A percentile compares a stretch with the other conserved stretches of the same genome.
These are phyloP conservation scores for Ambrosia artemisiifolia DNA, from an alignment of 129 eudicot species.

Conservation along the genomic window DNA sequence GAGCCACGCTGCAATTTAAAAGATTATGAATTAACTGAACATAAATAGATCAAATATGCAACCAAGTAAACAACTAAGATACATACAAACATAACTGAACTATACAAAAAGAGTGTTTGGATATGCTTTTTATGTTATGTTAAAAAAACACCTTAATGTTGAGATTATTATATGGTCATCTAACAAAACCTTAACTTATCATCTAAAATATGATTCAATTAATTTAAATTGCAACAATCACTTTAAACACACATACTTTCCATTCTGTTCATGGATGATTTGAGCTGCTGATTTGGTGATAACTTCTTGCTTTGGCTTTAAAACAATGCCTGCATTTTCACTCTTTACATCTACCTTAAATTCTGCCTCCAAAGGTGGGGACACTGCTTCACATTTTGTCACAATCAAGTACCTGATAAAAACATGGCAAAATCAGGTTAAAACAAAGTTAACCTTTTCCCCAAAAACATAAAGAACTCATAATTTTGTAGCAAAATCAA, in stretches of 20 bases:
- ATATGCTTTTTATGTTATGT: no score
- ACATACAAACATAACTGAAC: background rate
- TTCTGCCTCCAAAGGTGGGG: conserved; percentile 81
- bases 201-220: no score
- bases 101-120: no score
- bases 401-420: conserved; percentile 68
- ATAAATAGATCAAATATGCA: background rate
- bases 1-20: conserved; percentile 57
- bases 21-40: background rate
- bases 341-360: conserved; percentile 37
- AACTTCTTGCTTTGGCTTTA: conserved; percentile 64
- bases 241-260: conserved; percentile 53
- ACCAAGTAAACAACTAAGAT: background rate
- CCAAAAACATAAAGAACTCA: background rate
- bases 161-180: no score
- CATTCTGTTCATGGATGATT: conserved; percentile 73
- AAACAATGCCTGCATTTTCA: conserved; percentile 34
- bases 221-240: background rate
- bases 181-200: no score
- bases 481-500: background rate
- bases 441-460: background rate
- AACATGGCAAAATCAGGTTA: background rate
- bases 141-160: no score
- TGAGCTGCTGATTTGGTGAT: conserved; percentile 87
- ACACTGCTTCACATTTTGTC: conserved; percentile 72